Conservation (phyloP, 1,139 yeast species). For the Lodderomyces beijingensis region DNA sequence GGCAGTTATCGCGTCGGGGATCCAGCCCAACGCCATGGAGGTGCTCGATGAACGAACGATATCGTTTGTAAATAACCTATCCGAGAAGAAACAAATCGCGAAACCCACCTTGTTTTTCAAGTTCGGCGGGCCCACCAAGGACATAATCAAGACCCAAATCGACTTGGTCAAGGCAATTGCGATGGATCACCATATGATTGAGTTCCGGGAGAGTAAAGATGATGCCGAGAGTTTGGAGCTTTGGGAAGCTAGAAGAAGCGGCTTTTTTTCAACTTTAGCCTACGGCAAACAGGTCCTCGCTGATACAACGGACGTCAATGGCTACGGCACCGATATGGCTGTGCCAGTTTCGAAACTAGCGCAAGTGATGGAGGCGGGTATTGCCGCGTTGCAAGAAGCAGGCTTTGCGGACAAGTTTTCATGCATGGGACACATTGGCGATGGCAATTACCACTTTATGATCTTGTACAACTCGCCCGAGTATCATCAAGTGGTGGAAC, state of each 20-base stretch:
- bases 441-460: slow-evolving; percentile 58
- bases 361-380: slow-evolving; percentile 44
- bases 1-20: slow-evolving; percentile 30
- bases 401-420: slow-evolving; percentile 41
- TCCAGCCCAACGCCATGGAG: slow-evolving; percentile 43
- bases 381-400: slow-evolving; percentile 37
- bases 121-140: slow-evolving; percentile 60
- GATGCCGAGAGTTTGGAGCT: slow-evolving; percentile 65
- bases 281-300: slow-evolving; percentile 45
- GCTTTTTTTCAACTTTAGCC: slow-evolving; percentile 83
- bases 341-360: slow-evolving; percentile 54
- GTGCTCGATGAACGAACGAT: slow-evolving; percentile 37
- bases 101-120: slow-evolving; percentile 73
- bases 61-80: slow-evolving; percentile 35
- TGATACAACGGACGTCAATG: slow-evolving; percentile 54
- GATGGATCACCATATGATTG: slow-evolving; percentile 39
- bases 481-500: slow-evolving; percentile 28
- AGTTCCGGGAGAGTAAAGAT: slow-evolving; percentile 57
- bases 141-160: slow-evolving; percentile 53
- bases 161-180: slow-evolving; percentile 56
- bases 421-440: slow-evolving; percentile 60
- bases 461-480: slow-evolving; percentile 45
- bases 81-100: slow-evolving; percentile 33
- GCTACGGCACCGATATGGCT: slow-evolving; percentile 81
- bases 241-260: slow-evolving; percentile 88